A percentile compares a stretch with the other conserved stretches of the same genome.
Evolutionary conservation across 441 rosid genomes (phyloP).

Genomic region (Pelargonium fulgidum): DNA sequence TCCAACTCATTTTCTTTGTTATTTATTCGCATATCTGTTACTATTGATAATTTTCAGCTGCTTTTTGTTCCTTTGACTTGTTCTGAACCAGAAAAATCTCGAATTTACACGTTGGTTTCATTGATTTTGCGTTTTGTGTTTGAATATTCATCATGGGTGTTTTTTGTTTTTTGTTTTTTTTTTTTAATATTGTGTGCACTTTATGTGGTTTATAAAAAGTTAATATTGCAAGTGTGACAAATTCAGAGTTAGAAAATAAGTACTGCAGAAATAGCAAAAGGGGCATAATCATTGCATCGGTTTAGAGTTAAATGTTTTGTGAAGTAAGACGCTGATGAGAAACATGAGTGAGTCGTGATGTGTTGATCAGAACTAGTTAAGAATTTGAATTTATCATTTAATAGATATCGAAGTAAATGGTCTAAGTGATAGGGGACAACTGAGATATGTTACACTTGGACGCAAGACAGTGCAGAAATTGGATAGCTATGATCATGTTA

Average conservation of each 20-base stretch:
- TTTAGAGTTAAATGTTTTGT: not conserved
- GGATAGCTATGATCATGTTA: too few relatives aligned
- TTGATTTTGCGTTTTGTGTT: not conserved
- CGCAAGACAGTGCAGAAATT: too few relatives aligned
- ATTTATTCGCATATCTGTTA: not conserved
- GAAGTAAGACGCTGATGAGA: too few relatives aligned
- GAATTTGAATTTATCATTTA: not conserved
- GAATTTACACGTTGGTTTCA: constrained; percentile 2
- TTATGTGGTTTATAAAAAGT: not conserved
- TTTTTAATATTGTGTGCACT: not conserved
- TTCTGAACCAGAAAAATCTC: not conserved
- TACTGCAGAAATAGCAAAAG: not conserved
- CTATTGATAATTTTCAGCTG: not conserved
- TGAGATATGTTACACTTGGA: too few relatives aligned
- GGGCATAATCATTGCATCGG: not conserved
- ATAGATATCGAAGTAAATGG: not conserved
- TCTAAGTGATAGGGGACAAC: too few relatives aligned
- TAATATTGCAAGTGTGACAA: not conserved
- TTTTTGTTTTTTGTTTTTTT: not conserved
- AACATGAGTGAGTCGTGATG: too few relatives aligned
- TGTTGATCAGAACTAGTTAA: not conserved
- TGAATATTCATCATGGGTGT: constrained; percentile 1
- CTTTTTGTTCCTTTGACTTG: too few relatives aligned
- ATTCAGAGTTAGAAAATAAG: not conserved
- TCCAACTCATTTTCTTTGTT: not conserved